Evolutionary conservation across 2,329 filamentous ascomycete species (phyloP).

Genomic region (Aspergillus arachidicola): DNA sequence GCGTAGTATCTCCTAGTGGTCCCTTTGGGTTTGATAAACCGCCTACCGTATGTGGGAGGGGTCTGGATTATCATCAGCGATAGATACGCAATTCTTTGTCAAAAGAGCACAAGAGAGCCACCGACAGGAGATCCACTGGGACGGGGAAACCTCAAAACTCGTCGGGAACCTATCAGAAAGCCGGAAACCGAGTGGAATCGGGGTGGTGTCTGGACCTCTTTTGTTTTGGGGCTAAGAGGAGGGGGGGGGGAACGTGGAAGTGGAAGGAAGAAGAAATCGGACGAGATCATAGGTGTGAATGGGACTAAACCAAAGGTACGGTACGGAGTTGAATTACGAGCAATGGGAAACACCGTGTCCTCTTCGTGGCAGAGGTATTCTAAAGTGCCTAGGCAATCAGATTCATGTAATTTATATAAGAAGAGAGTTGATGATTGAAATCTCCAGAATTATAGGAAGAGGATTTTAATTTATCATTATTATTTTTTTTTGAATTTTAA

Average conservation of each 20-base stretch:
- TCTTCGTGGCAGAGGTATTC: conserved; percentile 21
- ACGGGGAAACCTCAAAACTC: conserved; percentile 15
- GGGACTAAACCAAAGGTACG: background rate
- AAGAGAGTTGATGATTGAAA: background rate
- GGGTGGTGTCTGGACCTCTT: conserved; percentile 13
- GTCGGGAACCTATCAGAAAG: conserved; percentile 22
- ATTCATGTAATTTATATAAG: background rate
- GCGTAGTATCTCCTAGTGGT: background rate
- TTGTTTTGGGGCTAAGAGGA: background rate
- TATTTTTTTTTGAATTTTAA: background rate
- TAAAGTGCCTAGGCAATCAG: background rate
- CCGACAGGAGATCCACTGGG: conserved; percentile 19
- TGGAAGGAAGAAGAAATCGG: conserved; percentile 1
- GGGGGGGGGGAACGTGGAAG: background rate
- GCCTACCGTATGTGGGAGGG: background rate
- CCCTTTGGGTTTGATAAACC: background rate
- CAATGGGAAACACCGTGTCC: conserved; percentile 35
- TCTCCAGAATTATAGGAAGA: background rate
- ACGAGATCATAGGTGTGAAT: background rate
- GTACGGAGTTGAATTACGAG: conserved; percentile 4
- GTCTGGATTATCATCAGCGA: background rate
- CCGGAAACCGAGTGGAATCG: background rate
- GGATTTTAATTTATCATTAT: background rate
- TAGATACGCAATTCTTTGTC: background rate
- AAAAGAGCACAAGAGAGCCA: conserved; percentile 17